Conservation (phyloP, 306 rosid species). For the Prunus campanulata region DNA sequence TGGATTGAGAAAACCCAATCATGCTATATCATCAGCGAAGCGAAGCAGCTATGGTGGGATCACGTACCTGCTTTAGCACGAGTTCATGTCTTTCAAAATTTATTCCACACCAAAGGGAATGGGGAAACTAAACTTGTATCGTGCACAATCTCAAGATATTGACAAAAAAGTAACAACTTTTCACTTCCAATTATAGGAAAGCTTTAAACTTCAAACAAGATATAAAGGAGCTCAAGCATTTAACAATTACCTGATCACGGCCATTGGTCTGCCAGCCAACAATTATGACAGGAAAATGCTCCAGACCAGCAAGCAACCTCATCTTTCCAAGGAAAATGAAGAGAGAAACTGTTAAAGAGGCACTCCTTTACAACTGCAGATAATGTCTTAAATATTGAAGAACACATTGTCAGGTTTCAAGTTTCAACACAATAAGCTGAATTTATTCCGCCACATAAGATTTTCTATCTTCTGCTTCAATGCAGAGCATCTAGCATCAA, state of each 20-base stretch:
- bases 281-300: not conserved
- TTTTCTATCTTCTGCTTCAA: conserved; percentile 2
- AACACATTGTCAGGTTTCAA: not conserved
- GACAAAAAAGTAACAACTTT: too few relatives aligned
- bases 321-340: not conserved
- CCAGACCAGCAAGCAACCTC: not conserved
- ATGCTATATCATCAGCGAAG: not conserved
- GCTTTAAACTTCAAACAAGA: not conserved
- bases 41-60: not conserved
- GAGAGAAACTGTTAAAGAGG: not conserved
- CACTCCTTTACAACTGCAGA: not conserved
- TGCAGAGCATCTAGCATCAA: not conserved
- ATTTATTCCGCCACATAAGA: not conserved
- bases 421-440: conserved; percentile 4
- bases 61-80: not conserved
- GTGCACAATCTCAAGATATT: too few relatives aligned
- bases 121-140: too few relatives aligned
- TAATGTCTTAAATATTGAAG: not conserved
- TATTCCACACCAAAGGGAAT: not conserved
- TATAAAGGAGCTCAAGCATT: not conserved
- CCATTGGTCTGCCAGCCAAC: not conserved
- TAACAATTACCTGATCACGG: not conserved
- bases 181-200: not conserved
- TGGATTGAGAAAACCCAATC: not conserved
- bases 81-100: not conserved